Percentiles rank a stretch among this genome's conserved stretches.
Conservation (phyloP, 2,329 filamentous ascomycete species). For the Coccinonectria pachysandricola region DNA sequence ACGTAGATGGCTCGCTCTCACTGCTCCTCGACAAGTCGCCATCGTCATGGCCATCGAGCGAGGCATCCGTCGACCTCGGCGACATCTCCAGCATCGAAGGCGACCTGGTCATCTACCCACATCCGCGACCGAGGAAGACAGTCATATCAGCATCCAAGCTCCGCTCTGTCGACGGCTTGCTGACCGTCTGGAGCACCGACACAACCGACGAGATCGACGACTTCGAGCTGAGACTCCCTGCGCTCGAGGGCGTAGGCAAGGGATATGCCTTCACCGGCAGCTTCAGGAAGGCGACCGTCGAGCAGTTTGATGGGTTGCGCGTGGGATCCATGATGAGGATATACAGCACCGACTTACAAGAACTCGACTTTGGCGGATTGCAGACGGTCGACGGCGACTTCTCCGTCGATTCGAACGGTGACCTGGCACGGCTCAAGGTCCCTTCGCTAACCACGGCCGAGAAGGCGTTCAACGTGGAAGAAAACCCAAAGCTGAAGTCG, state of each 20-base stretch:
- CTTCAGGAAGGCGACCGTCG: constrained; percentile 11
- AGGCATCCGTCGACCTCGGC: constrained; percentile 17
- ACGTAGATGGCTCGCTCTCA: constrained; percentile 18
- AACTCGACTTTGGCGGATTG: constrained; percentile 13
- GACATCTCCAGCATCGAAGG: constrained; percentile 12
- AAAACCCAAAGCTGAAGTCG: constrained; percentile 12
- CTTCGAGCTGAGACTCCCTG: constrained; percentile 11
- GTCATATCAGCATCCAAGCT: constrained; percentile 11
- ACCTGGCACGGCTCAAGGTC: constrained; percentile 11
- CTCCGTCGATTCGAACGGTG: constrained; percentile 13
- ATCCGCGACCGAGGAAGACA: constrained; percentile 14
- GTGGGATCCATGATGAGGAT: constrained; percentile 15
- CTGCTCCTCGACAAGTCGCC: constrained; percentile 16
- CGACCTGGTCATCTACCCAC: constrained; percentile 17
- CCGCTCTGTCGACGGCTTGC: constrained; percentile 11
- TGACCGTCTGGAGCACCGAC: constrained; percentile 17
- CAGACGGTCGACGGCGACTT: constrained; percentile 16
- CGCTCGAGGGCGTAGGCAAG: constrained; percentile 11
- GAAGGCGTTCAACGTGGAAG: constrained; percentile 13
- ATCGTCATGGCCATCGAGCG: constrained; percentile 13
- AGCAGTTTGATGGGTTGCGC: constrained; percentile 9
- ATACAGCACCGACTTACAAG: constrained; percentile 11
- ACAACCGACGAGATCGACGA: constrained; percentile 9
- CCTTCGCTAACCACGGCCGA: constrained; percentile 10
- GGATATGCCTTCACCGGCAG: constrained; percentile 16